A percentile compares a stretch with the other conserved stretches of the same genome.
phyloP scores from a whole-genome alignment of 2,329 filamentous ascomycete genomes.

The Sarocladium strictum region DNA sequence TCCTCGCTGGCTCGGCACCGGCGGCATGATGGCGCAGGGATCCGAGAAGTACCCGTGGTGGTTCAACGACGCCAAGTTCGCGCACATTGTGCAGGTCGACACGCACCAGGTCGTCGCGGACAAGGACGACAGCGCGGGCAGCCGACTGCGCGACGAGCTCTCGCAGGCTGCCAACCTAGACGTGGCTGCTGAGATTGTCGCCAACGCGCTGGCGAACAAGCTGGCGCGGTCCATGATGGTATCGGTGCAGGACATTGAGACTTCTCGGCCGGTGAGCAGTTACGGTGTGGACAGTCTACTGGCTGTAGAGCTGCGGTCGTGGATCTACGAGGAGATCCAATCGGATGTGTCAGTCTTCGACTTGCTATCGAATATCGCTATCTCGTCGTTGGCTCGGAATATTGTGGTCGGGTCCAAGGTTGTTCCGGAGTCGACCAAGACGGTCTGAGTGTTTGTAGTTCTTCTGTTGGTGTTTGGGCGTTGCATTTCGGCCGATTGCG shows the following conservation, averaged over 20 bases:
- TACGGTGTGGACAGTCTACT: constrained; percentile 19
- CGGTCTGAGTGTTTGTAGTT: no score
- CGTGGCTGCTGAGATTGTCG: background rate
- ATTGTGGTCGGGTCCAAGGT: background rate
- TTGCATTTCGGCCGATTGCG: no score
- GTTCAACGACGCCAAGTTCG: background rate
- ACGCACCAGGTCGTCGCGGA: background rate
- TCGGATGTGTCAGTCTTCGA: constrained; percentile 18
- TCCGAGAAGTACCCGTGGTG: background rate
- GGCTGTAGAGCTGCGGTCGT: constrained; percentile 16
- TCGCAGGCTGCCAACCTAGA: background rate
- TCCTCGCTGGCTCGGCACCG: constrained; percentile 14
- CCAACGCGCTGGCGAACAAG: background rate
- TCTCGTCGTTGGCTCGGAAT: constrained; percentile 4
- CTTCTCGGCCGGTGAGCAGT: background rate
- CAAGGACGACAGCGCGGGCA: background rate
- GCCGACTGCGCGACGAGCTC: background rate
- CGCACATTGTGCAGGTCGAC: background rate
- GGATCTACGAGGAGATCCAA: constrained; percentile 15
- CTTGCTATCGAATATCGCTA: constrained; percentile 16
- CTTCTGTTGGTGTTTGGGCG: no score
- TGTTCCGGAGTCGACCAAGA: no score
- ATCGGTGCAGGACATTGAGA: background rate
- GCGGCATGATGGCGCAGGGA: background rate
- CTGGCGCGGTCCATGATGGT: background rate